Conservation (phyloP, 2,329 filamentous ascomycete genomes). For the Neurospora sp. region DNA sequence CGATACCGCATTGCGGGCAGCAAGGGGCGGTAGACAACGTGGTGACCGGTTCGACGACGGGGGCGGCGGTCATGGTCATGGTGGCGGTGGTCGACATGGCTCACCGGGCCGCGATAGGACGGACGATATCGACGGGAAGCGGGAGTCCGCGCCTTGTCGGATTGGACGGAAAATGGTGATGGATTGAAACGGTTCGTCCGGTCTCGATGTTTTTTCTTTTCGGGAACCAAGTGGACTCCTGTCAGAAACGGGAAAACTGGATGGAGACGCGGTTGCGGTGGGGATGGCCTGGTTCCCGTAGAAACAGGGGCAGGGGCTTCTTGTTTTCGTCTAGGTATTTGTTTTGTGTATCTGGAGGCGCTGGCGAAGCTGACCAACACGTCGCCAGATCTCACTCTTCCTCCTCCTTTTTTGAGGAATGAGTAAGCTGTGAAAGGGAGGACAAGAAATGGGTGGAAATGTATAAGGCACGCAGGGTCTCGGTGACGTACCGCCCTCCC, state of each 20-base stretch:
- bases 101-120: background rate
- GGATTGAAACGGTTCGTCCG: background rate
- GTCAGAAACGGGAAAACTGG: background rate
- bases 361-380: background rate
- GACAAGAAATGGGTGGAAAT: background rate
- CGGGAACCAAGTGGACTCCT: background rate
- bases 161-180: background rate
- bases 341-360: background rate
- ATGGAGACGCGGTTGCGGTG: background rate
- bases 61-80: slow-evolving; percentile 2
- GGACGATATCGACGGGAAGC: slow-evolving; percentile 8
- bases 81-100: slow-evolving; percentile 6
- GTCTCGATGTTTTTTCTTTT: background rate
- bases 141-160: background rate
- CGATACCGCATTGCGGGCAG: slow-evolving; percentile 43
- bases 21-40: slow-evolving; percentile 21
- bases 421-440: background rate
- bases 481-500: background rate
- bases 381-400: background rate
- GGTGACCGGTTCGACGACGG: slow-evolving; percentile 1
- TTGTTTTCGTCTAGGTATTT: background rate
- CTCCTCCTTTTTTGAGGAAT: background rate
- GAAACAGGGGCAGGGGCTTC: background rate
- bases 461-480: background rate
- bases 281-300: background rate